Base-by-base conservation (phyloP, 2,329 filamentous ascomycete species). In the Colletotrichum melonis region DNA sequence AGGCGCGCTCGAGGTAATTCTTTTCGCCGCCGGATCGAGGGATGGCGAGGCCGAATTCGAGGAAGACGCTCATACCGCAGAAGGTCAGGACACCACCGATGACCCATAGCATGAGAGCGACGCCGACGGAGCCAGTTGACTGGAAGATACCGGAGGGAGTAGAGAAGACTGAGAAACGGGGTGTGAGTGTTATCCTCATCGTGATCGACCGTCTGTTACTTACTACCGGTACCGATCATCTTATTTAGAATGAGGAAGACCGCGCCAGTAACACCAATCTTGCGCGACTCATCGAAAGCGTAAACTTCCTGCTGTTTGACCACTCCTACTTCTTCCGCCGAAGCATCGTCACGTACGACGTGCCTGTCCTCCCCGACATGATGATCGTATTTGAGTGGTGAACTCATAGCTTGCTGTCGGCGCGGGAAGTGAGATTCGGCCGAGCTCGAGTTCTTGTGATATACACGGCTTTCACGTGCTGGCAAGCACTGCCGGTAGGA, bases 1-100 rank as follows among this genome's bases (percentile, higher is more conserved):
- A 92, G 19, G 90, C 88, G n/a, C 88, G 85, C 77, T 92, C 90
- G 16, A 92, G 87, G 77, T 92, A 92, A 79, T 91, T 90, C 84
- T 92, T 92, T 75, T 92, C 90, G 24, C 91, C 91, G 16, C 91
- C 90, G 16, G 88, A 91, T 46, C 88, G 84, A 2, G 90, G 90
- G 46, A 92, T 91, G 4, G 88, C 89, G 4, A 90, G 84, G 28
- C 90, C 90, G 76, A 91, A 92, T 77, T 92, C 91, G 62, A 92
- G 86, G 78, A 89, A 92, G 5, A 92, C 89, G 67, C 87, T 88
- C 14, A 92, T 83, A 26, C 90, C 90, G 74, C 85, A 87, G 76
- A 90, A 89, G 3, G 90, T 88, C 28, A 92, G 82, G 62, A 91
- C 80, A 32, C 86, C 86, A 22, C 77, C 77, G 16, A 78, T 68